Percentiles rank a stretch among this genome's conserved stretches.
Conservation (phyloP, 1,139 yeast species). For the Taiozyma sp. region DNA sequence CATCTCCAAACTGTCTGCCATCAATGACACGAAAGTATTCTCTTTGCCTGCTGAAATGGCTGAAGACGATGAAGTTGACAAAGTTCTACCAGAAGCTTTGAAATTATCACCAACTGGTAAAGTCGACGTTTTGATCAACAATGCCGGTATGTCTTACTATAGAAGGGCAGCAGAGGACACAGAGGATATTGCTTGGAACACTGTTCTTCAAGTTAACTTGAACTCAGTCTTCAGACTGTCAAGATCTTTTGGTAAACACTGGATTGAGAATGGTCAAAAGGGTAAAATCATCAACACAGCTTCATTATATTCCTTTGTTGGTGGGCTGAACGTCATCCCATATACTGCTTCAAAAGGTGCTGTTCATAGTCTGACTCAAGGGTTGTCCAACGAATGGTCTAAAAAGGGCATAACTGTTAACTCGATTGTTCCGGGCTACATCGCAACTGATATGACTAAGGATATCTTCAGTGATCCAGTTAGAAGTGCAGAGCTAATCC, state of each 20-base stretch:
- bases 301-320: conserved; percentile 41
- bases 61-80: conserved; percentile 25
- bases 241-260: conserved; percentile 39
- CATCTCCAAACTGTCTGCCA: conserved; percentile 16
- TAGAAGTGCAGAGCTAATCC: conserved; percentile 30
- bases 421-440: conserved; percentile 52
- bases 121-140: conserved; percentile 47
- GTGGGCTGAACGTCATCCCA: conserved; percentile 39
- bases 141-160: conserved; percentile 44
- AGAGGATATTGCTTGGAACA: conserved; percentile 36
- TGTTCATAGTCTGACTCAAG: conserved; percentile 9
- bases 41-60: conserved; percentile 25
- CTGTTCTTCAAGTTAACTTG: conserved; percentile 45
- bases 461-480: conserved; percentile 31
- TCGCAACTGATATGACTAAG: conserved; percentile 45
- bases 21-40: conserved; percentile 17
- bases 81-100: conserved; percentile 28
- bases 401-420: conserved; percentile 45
- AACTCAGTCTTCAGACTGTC: conserved; percentile 41
- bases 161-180: conserved; percentile 33
- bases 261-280: conserved; percentile 39
- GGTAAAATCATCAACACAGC: conserved; percentile 67
- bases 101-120: conserved; percentile 29
- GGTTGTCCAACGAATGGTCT: conserved; percentile 50
- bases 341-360: conserved; percentile 37